These are phyloP conservation scores for Zygoascus tannicola DNA, from an alignment of 805 yeast genomes.

Conservation along the genomic window DNA sequence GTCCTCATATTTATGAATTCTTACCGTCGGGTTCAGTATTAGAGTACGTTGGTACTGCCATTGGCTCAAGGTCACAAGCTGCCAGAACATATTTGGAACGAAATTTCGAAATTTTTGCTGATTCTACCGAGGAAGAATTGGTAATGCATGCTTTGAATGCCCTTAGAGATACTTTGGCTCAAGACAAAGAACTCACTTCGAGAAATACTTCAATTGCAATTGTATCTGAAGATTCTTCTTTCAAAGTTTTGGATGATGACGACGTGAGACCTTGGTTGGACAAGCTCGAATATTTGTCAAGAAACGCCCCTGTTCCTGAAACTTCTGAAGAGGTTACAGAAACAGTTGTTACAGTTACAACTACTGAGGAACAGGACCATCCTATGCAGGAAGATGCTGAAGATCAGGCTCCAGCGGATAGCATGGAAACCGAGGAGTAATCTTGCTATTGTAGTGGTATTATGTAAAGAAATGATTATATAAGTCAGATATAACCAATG, in stretches of 20 bases:
- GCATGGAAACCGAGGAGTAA: constrained; percentile 3
- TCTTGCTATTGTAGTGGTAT: background rate
- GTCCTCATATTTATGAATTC: constrained; percentile 90
- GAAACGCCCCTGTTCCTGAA: constrained; percentile 36
- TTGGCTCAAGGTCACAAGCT: constrained; percentile 98
- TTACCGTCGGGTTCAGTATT: constrained; percentile 91
- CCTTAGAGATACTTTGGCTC: constrained; percentile 85
- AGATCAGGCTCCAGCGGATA: background rate
- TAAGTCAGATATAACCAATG: too few relatives aligned
- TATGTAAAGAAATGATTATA: too few relatives aligned
- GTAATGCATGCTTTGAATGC: constrained; percentile 83
- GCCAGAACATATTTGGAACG: constrained; percentile 94
- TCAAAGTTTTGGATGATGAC: constrained; percentile 78
- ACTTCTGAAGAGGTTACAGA: constrained; percentile 15
- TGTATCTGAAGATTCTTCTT: constrained; percentile 74
- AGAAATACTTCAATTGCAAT: constrained; percentile 85
- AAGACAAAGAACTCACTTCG: constrained; percentile 80
- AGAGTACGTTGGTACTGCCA: constrained; percentile 88
- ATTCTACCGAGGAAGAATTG: constrained; percentile 57
- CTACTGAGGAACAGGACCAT: constrained; percentile 4
- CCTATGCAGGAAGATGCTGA: constrained; percentile 4
- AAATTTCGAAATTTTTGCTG: constrained; percentile 58
- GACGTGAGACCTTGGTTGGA: constrained; percentile 77
- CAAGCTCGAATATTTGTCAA: constrained; percentile 55
- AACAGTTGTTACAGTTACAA: constrained; percentile 11